Conservation (phyloP, 106 monocot species). For the Dactylorhiza incarnata region DNA sequence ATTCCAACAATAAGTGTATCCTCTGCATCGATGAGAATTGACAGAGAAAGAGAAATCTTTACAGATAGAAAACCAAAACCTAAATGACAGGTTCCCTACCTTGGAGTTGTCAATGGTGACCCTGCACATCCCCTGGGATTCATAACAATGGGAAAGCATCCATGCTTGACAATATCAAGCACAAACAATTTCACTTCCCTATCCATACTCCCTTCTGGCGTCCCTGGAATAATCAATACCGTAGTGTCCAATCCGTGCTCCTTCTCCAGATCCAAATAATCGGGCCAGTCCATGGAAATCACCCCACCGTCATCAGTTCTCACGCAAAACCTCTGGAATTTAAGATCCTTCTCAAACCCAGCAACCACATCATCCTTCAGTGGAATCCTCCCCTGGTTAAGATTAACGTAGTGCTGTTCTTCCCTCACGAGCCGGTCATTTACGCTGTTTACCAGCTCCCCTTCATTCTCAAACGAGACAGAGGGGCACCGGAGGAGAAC, state of each 20-base stretch:
- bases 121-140: slow-evolving; percentile 91
- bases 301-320: slow-evolving; percentile 84
- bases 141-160: slow-evolving; percentile 83
- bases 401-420: slow-evolving; percentile 48
- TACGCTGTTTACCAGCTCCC: slow-evolving; percentile 32
- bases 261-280: slow-evolving; percentile 64
- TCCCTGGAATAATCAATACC: slow-evolving; percentile 77
- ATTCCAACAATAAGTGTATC: no score
- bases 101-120: slow-evolving; percentile 72
- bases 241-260: slow-evolving; percentile 75
- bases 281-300: slow-evolving; percentile 88
- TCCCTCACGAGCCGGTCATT: slow-evolving; percentile 35
- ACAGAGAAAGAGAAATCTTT: neutral
- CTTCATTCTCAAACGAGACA: slow-evolving; percentile 49
- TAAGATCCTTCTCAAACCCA: slow-evolving; percentile 18
- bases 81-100: slow-evolving; percentile 25
- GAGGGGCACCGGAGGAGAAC: slow-evolving; percentile 86
- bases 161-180: slow-evolving; percentile 42
- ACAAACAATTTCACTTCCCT: slow-evolving; percentile 45
- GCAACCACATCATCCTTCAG: slow-evolving; percentile 1
- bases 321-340: slow-evolving; percentile 71
- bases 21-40: neutral
- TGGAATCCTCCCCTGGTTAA: slow-evolving; percentile 36
- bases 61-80: neutral
- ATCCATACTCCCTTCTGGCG: slow-evolving; percentile 65